Evolutionary conservation across 176 grass and related monocot genomes (phyloP), one percentile per base, ranked within the genome.

Genomic region (Calamus simplicifolius): DNA sequence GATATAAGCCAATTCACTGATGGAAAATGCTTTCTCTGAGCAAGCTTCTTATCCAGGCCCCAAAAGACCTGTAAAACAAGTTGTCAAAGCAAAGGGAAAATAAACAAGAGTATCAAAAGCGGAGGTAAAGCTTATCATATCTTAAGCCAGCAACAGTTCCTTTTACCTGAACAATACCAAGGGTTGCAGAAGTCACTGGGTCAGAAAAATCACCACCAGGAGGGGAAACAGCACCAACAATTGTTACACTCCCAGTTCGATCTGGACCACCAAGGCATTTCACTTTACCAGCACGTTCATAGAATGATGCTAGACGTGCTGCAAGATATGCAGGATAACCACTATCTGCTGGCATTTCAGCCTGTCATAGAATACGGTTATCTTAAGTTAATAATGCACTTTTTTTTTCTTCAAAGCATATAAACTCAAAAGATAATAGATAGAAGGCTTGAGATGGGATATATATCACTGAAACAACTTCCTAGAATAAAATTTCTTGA

Each of bases 341-440:
- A 92, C 93, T 98, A 52, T 98, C 93, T 12, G 93, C 93, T 74
- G 93, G 93, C 93, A 98, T 98, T 75, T 98, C 93, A 88, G 93
- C 93, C 93, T 97, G 77, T 28, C 52, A 60, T 58, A 59, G 2
- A 58, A 27, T 4, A 59, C 12, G 35, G 10, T 43, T 43, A 43
- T 10, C 10, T 12, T 43, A 29, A 29, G 35, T 43, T 43, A 43
- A 43, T 43, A 43, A 43, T 43, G 35, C 6, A 43, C 10, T 43
- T 13, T 43, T 35, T 38, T 43, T 43, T 31, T 5, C 35, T 10
- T 13, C 12, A 43, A 10, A 43, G 35, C 12, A 12, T 7, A 43
- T 35, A 35, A 43, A 43, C 8, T 43, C 35, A 12, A 43, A 43
- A 43, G 35, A 12, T 10, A 43, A 43, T 13, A 43, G 8, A 43